Conservation (phyloP, 2,329 filamentous ascomycete species). For the Paecilomyces variotii region DNA sequence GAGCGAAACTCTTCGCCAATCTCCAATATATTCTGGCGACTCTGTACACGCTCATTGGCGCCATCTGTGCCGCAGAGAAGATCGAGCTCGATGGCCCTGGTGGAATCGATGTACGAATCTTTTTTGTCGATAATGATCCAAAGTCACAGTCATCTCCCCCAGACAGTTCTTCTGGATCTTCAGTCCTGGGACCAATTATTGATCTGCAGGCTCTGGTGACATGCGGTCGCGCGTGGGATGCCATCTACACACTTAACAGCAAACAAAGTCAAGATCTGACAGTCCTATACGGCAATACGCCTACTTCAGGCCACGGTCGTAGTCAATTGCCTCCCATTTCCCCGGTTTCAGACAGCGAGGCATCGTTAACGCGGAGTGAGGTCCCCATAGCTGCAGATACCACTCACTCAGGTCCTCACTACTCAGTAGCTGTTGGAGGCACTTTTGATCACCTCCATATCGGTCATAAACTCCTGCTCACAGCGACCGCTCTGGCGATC, state of each 20-base stretch:
- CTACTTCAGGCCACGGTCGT: constrained; percentile 2
- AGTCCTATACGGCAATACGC: constrained; percentile 4
- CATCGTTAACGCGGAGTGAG: constrained; percentile 13
- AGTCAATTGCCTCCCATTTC: constrained; percentile 12
- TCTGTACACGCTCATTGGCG: constrained; percentile 69
- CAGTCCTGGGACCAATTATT: constrained; percentile 42
- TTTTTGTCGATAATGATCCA: constrained; percentile 60
- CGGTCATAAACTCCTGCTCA: constrained; percentile 91
- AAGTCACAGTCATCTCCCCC: constrained; percentile 7
- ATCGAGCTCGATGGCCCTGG: constrained; percentile 58
- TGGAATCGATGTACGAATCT: constrained; percentile 66
- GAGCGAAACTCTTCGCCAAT: constrained; percentile 55
- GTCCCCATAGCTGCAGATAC: constrained; percentile 16
- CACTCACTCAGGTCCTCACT: constrained; percentile 32
- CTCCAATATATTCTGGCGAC: constrained; percentile 67
- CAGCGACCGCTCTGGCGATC: constrained; percentile 70
- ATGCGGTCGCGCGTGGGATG: constrained; percentile 24
- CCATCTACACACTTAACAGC: constrained; percentile 24
- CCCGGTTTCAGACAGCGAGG: constrained; percentile 13
- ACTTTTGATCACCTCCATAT: constrained; percentile 96
- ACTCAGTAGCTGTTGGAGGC: constrained; percentile 72
- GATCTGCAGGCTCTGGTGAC: constrained; percentile 41
- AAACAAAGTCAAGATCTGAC: constrained; percentile 18
- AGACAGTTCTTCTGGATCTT: constrained; percentile 4
- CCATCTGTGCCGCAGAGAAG: constrained; percentile 58